A percentile compares a stretch with the other conserved stretches of the same genome.
Evolutionary conservation across 495 filamentous ascomycete species (phyloP).

Genomic region (Halenospora varia): DNA sequence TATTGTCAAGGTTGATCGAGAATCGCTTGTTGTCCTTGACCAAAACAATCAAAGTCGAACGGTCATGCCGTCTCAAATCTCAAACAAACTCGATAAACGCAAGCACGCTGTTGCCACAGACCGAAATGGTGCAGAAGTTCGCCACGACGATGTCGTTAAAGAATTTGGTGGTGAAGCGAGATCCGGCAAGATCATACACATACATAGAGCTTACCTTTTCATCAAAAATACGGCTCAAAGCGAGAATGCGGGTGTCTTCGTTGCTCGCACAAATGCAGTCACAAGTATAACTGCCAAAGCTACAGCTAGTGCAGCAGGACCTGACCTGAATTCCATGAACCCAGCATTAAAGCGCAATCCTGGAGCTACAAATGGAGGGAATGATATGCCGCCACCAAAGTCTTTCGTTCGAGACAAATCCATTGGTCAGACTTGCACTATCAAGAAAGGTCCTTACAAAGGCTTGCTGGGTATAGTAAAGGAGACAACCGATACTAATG

Average conservation of each 20-base stretch:
- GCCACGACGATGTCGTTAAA: constrained; percentile 84
- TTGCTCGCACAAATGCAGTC: constrained; percentile 80
- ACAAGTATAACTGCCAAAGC: constrained; percentile 89
- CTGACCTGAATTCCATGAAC: constrained; percentile 90
- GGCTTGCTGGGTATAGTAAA: constrained; percentile 93
- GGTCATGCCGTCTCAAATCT: constrained; percentile 85
- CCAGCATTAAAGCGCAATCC: constrained; percentile 71
- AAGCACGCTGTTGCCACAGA: constrained; percentile 87
- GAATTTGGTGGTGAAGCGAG: constrained; percentile 82
- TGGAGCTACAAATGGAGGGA: constrained; percentile 32
- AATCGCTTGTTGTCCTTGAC: constrained; percentile 84
- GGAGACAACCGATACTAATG: constrained; percentile 78
- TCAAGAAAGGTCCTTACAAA: constrained; percentile 82
- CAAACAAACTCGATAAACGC: constrained; percentile 76
- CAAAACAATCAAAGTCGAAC: constrained; percentile 80
- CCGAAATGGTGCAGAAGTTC: constrained; percentile 88
- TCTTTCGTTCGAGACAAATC: constrained; percentile 76
- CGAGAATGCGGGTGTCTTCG: constrained; percentile 88
- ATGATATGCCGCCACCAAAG: constrained; percentile 74
- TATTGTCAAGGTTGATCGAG: constrained; percentile 91
- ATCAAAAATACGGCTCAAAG: constrained; percentile 75
- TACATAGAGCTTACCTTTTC: constrained; percentile 86
- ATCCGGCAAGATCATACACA: constrained; percentile 84
- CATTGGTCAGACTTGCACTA: constrained; percentile 84
- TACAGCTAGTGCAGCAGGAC: constrained; percentile 48